Conservation (phyloP, 2,329 filamentous ascomycete species). For the Magnaporthiopsis rhizophila region DNA sequence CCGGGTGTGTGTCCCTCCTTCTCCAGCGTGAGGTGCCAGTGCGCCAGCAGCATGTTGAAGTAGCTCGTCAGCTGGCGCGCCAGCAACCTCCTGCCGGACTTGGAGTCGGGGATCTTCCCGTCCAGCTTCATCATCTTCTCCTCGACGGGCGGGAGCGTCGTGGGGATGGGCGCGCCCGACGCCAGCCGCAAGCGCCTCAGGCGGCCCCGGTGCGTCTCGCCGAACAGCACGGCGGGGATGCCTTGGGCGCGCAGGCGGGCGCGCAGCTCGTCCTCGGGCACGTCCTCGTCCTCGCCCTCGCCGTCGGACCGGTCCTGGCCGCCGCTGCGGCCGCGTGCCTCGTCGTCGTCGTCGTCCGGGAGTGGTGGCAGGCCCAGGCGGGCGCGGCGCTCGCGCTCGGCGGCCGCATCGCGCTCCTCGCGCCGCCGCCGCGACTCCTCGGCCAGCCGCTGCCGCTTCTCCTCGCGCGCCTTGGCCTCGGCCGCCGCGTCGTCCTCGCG, state of each 20-base stretch:
- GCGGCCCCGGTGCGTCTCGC: slow-evolving; percentile 64
- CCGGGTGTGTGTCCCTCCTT: slow-evolving; percentile 61
- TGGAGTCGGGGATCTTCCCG: slow-evolving; percentile 51
- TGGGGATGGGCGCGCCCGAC: slow-evolving; percentile 76
- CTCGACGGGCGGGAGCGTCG: slow-evolving; percentile 68
- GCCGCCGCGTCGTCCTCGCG: slow-evolving; percentile 76
- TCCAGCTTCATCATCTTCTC: slow-evolving; percentile 86
- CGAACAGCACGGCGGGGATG: slow-evolving; percentile 72
- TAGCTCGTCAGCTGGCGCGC: slow-evolving; percentile 88
- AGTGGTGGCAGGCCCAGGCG: slow-evolving; percentile 74
- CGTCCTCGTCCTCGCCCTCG: slow-evolving; percentile 28
- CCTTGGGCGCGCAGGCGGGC: slow-evolving; percentile 60
- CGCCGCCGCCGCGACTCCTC: slow-evolving; percentile 66
- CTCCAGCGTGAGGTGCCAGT: slow-evolving; percentile 77
- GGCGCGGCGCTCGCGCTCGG: slow-evolving; percentile 50
- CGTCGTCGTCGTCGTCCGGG: slow-evolving; percentile 21
- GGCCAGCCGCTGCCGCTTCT: slow-evolving; percentile 73
- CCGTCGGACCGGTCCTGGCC: slow-evolving; percentile 24
- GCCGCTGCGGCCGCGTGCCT: slow-evolving; percentile 15
- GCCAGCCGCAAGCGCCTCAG: slow-evolving; percentile 64
- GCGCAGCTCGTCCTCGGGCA: slow-evolving; percentile 62
- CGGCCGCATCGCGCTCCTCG: slow-evolving; percentile 41
- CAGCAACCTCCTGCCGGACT: slow-evolving; percentile 59
- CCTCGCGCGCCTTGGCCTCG: slow-evolving; percentile 62
- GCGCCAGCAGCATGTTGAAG: slow-evolving; percentile 89